Evolutionary conservation across 2,329 filamentous ascomycete species (phyloP).

Genomic region (Pestalotiopsis sp.): DNA sequence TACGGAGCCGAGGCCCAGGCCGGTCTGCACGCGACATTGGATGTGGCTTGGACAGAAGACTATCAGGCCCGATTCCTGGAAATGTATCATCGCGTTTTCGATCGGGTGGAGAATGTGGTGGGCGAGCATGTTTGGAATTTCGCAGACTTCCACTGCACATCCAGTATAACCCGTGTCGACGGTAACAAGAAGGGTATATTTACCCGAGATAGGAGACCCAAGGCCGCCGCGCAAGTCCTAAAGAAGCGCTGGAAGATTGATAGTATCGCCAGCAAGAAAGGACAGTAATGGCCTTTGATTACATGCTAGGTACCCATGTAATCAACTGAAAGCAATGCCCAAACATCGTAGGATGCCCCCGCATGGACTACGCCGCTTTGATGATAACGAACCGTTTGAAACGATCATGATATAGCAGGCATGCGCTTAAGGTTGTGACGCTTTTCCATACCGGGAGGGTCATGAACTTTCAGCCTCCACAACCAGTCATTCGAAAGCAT

Average conservation of each 20-base stretch:
- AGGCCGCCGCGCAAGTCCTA: conserved; percentile 18
- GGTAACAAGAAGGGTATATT: conserved; percentile 29
- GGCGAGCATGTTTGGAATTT: conserved; percentile 32
- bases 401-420: too few relatives aligned
- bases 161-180: conserved; percentile 20
- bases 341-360: too few relatives aligned
- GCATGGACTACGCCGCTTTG: too few relatives aligned
- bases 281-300: too few relatives aligned
- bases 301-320: too few relatives aligned
- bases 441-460: too few relatives aligned
- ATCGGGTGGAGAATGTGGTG: conserved; percentile 24
- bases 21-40: not conserved
- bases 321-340: too few relatives aligned
- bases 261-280: not conserved
- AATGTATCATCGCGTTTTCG: conserved; percentile 32
- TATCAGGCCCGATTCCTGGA: not conserved
- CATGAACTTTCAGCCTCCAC: too few relatives aligned
- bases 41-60: not conserved
- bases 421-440: too few relatives aligned
- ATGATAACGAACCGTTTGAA: too few relatives aligned
- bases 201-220: conserved; percentile 22
- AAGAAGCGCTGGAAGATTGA: conserved; percentile 17
- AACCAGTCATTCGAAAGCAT: too few relatives aligned
- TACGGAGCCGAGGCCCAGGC: not conserved
- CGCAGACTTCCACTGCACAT: conserved; percentile 25